A percentile compares a stretch with the other conserved stretches of the same genome.
Conservation (phyloP, 2,329 filamentous ascomycete genomes). For the Ilyonectria mors-panacis region DNA sequence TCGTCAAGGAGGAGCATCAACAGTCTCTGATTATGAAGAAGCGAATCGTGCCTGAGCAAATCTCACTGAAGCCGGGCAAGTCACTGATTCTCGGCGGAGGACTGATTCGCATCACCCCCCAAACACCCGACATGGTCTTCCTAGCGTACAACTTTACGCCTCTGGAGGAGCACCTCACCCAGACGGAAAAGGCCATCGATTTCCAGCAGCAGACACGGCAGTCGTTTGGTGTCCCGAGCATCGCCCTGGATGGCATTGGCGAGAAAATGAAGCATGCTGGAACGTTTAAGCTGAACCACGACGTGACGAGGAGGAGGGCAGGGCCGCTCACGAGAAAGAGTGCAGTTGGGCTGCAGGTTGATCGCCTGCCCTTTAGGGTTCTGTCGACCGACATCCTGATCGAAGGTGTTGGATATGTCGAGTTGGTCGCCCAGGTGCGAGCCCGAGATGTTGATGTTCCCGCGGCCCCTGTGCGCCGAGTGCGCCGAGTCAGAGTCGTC, state of each 20-base stretch:
- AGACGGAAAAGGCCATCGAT: slow-evolving; percentile 82
- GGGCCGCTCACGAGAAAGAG: slow-evolving; percentile 78
- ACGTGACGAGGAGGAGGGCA: slow-evolving; percentile 85
- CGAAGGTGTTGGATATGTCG: slow-evolving; percentile 94
- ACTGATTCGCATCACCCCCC: slow-evolving; percentile 88
- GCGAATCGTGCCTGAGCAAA: slow-evolving; percentile 81
- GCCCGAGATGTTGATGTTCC: slow-evolving; percentile 59
- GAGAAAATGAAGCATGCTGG: slow-evolving; percentile 79
- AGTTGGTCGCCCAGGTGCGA: slow-evolving; percentile 86
- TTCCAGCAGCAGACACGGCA: slow-evolving; percentile 77
- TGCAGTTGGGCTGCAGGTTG: slow-evolving; percentile 74
- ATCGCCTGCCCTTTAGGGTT: slow-evolving; percentile 83
- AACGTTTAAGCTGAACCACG: slow-evolving; percentile 80
- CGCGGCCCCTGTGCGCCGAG: slow-evolving; percentile 18
- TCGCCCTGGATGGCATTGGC: slow-evolving; percentile 72
- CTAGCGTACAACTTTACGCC: slow-evolving; percentile 91
- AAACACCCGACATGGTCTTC: slow-evolving; percentile 72
- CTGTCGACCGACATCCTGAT: slow-evolving; percentile 88
- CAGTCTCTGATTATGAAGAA: slow-evolving; percentile 83
- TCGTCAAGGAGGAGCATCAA: slow-evolving; percentile 77
- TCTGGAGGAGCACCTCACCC: slow-evolving; percentile 81
- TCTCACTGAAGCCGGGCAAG: slow-evolving; percentile 80
- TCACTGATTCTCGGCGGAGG: slow-evolving; percentile 86
- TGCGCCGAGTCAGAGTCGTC: neutral
- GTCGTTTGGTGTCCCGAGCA: slow-evolving; percentile 71